Evolutionary conservation across 2,329 filamentous ascomycete species (phyloP).

Genomic region (Botrytis byssoidea): DNA sequence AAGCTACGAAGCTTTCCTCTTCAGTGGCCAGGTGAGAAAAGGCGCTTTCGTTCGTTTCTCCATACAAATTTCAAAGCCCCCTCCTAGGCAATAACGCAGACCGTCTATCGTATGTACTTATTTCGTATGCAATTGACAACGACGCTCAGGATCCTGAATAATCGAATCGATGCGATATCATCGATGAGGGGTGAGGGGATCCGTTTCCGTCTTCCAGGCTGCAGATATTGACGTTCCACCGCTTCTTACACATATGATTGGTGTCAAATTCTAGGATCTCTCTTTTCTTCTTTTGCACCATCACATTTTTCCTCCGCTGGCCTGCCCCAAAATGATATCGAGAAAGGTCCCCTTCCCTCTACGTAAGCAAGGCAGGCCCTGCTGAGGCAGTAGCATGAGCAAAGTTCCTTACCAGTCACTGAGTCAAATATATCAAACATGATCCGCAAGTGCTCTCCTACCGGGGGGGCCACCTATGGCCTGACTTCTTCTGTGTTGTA

Average conservation of each 20-base stretch:
- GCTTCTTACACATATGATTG: conserved; percentile 7
- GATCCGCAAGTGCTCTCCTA: conserved; percentile 4
- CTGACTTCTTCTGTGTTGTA: conserved; percentile 16
- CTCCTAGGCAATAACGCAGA: not conserved
- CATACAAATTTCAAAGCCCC: not conserved
- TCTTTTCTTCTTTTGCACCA: not conserved
- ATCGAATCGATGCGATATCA: not conserved
- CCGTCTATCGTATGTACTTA: not conserved
- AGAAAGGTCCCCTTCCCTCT: not conserved
- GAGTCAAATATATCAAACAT: conserved; percentile 16
- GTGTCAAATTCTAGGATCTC: not conserved
- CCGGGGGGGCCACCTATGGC: conserved; percentile 18
- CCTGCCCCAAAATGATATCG: conserved; percentile 8
- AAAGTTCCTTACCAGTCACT: conserved; percentile 14
- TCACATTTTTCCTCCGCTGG: not conserved
- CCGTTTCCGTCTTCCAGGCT: conserved; percentile 19
- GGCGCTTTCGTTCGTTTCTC: not conserved
- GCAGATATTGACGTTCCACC: conserved; percentile 18
- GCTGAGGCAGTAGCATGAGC: conserved; percentile 16
- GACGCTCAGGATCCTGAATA: not conserved
- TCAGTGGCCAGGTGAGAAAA: not conserved
- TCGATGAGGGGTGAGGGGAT: conserved; percentile 13
- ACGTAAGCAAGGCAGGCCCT: conserved; percentile 19
- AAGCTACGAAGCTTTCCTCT: conserved; percentile 1
- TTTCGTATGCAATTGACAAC: conserved; percentile 7